These are phyloP conservation scores for Ustilago lituana DNA, from an alignment of 1,284 basidiomycete species.

Conservation along the genomic window DNA sequence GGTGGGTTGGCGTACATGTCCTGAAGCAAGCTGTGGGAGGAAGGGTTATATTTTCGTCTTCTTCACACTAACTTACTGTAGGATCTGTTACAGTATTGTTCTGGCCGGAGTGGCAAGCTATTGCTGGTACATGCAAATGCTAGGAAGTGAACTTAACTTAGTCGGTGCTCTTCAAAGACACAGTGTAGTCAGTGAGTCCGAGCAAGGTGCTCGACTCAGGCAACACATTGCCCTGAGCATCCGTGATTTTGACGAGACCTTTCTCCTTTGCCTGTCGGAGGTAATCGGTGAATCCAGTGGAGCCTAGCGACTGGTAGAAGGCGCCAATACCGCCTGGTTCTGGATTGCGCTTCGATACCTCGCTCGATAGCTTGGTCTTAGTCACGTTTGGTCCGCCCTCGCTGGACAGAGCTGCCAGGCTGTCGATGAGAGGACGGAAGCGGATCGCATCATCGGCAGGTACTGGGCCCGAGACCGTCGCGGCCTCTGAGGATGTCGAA, in stretches of 20 bases:
- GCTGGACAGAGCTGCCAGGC: constrained; percentile 9
- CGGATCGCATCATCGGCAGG: constrained; percentile 25
- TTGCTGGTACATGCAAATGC: too few relatives aligned
- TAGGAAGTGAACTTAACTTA: too few relatives aligned
- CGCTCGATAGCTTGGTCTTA: constrained; percentile 30
- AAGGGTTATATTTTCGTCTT: neutral
- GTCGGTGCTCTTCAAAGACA: too few relatives aligned
- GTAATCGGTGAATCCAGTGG: constrained; percentile 43
- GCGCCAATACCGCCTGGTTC: constrained; percentile 32
- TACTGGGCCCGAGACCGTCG: constrained; percentile 25
- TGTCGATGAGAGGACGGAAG: constrained; percentile 43
- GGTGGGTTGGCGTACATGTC: constrained; percentile 41
- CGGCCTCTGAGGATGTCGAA: constrained; percentile 17
- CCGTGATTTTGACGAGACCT: constrained; percentile 25
- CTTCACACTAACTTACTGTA: too few relatives aligned
- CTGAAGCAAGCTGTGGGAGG: neutral
- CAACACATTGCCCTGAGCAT: constrained; percentile 11
- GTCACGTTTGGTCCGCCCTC: constrained; percentile 10
- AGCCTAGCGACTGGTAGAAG: constrained; percentile 42
- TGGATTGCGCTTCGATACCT: constrained; percentile 27
- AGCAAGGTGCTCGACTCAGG: constrained; percentile 5
- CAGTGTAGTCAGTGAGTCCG: constrained; percentile 29
- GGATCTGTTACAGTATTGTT: too few relatives aligned
- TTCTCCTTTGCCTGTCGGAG: constrained; percentile 37
- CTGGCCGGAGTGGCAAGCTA: too few relatives aligned